Base-by-base conservation (phyloP, 306 rosid genomes). In the Psophocarpus tetragonolobus region DNA sequence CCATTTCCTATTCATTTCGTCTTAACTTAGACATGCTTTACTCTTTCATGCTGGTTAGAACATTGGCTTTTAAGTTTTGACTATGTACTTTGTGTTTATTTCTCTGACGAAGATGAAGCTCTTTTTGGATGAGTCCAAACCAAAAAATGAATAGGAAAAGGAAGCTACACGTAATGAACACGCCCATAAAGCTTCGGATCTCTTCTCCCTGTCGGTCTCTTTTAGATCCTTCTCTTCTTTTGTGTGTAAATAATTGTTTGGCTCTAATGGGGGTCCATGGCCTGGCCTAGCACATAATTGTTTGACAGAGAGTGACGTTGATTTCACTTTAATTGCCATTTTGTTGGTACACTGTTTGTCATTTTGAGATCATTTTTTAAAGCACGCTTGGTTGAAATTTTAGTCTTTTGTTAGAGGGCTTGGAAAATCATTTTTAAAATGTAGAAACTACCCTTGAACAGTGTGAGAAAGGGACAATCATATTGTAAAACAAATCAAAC, bases 211-310 rank as follows among this genome's bases (percentile, higher is more conserved):
- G 57, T 72, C 64, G 8, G 39, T 72, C 36, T 70, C 79, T 69
- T 64, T 82, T 74, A 42, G 79, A 32, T 75, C 26, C 57, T 73
- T 65, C 66, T 27, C 13, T 33, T 32, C 74, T 67, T 81, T 85
- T 66, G 56, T 56, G 17, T 77, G 48, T 72, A 67, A 66, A 67
- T 72, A 81, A 78, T 85, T 73, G 74, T 26, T 51, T 77, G 67
- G 75, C 58, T 60, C 64, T 60, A 50, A 73, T 73, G 80, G 87
- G 87, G 88, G 83, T 71, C 83, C 79, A 30, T 45, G 47, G 36
- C 68, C 48, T 76, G 81, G 75, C 69, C 80, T 26, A 32, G 47
- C 70, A 42, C 78, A 39, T 82, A 29, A 76, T 77, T 38, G 35
- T 62, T 73, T 76, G 77, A 39, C 58, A 67, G 81, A 48, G 70